Evolutionary conservation across 2,329 filamentous ascomycete species (phyloP), one percentile per base, ranked within the genome.

Genomic region (Stachybotrys chartarum): DNA sequence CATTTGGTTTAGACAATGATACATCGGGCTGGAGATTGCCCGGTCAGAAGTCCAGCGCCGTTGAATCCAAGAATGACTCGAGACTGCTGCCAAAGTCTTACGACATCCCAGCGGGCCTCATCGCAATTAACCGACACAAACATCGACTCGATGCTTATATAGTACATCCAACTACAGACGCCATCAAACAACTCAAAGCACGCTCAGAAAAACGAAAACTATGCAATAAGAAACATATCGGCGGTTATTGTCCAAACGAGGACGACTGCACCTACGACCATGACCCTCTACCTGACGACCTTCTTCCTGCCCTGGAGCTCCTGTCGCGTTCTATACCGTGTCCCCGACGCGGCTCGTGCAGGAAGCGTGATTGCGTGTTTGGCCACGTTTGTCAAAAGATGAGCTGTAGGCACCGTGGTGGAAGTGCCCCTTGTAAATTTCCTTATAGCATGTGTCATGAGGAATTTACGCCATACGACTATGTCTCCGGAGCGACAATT

Each of bases 341-440:
- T 14, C 55, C 59, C 0, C 54, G 55, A 3, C 54, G 52, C 4
- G 61, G 62, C 14, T 32, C 8, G 7, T 64, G 61, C 47, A 54
- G 58, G 39, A 53, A 56, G 30, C 39, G 45, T 18, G 58, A 55
- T 14, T 64, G 62, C 31, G 56, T 60, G 5, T 54, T 55, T 5
- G 62, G 62, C 0, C 62, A 64, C 16, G 59, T 64, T 3, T 64
- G 62, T 30, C 62, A 64, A 47, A 55, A 57, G 16, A 24, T 39
- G 1, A 59, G 64, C 14, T 64, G 62, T 3, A 60, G 57, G 7
- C 57, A 61, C 1, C 56, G 61, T 8, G 61, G 62, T 0, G 60
- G 60, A 0, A 63, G 60, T 5, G 55, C 52, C 10, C 59, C 56
- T 30, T 64, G 62, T 7, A 59, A 61, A 0, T 64, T 64, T 30